A percentile compares a stretch with the other conserved stretches of the same genome.
Evolutionary conservation across 257 asterid genomes (phyloP).

Genomic region (Solanum dulcamara): DNA sequence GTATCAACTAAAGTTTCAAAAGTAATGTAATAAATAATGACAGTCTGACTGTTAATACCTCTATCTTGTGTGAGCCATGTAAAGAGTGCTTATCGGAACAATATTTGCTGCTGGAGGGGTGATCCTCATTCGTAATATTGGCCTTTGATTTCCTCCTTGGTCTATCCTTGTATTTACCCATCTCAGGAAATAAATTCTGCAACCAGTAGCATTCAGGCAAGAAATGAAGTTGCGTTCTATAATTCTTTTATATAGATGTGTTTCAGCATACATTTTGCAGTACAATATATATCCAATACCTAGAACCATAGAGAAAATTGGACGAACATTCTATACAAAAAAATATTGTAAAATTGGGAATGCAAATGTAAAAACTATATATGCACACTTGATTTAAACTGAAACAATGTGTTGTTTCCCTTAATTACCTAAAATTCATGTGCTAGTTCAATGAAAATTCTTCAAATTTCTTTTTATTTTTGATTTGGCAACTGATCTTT

Average conservation of each 20-base stretch:
- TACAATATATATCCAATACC: not conserved
- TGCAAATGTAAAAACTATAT: not conserved
- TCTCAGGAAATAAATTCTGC: conserved; percentile 18
- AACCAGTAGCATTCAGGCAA: not conserved
- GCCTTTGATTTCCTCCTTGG: conserved; percentile 13
- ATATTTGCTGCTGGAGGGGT: conserved; percentile 18
- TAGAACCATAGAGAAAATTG: not conserved
- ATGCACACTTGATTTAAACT: not conserved
- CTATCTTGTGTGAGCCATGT: conserved; percentile 4
- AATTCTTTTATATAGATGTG: not conserved
- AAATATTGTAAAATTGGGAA: not conserved
- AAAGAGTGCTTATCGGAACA: conserved; percentile 10
- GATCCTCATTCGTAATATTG: conserved; percentile 8
- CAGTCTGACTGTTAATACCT: conserved; percentile 21
- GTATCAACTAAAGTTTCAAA: not conserved
- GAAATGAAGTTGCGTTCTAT: not conserved
- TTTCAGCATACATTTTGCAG: not conserved
- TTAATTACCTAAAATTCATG: not conserved
- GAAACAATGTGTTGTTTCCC: not conserved
- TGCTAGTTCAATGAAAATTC: not conserved
- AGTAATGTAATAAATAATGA: not conserved
- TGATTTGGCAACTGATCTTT: not conserved
- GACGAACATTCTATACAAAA: not conserved
- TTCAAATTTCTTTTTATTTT: not conserved
- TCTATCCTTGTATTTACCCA: conserved; percentile 12